These are phyloP conservation scores for Neofusicoccum cordaticola DNA, from an alignment of 2,329 filamentous ascomycete species.

Conservation along the genomic window DNA sequence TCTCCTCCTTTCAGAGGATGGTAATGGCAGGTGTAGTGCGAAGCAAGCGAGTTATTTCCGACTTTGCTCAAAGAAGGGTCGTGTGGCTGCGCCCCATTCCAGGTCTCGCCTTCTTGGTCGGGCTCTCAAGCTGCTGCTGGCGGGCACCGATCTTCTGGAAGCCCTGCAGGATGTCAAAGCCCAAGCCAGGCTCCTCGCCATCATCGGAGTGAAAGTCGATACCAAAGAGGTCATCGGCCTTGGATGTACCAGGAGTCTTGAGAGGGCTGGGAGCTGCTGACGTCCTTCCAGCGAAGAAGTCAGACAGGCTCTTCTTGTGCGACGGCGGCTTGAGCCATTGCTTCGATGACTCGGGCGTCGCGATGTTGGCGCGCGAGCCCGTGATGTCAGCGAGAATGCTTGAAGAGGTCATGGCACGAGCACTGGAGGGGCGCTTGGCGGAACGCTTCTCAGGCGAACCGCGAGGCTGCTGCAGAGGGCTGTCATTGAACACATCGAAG, in stretches of 20 bases:
- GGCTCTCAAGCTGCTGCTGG: constrained; percentile 13
- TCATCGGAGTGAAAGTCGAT: constrained; percentile 59
- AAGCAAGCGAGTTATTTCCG: neutral
- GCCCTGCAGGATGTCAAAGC: constrained; percentile 70
- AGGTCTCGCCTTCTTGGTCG: constrained; percentile 7
- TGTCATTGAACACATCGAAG: constrained; percentile 61
- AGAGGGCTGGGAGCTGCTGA: constrained; percentile 11
- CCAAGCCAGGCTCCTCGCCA: constrained; percentile 56
- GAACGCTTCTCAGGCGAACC: constrained; percentile 67
- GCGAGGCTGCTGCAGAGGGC: constrained; percentile 40
- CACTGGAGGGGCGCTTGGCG: constrained; percentile 58
- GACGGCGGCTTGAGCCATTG: constrained; percentile 45
- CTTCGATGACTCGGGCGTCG: constrained; percentile 45
- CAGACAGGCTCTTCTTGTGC: constrained; percentile 8
- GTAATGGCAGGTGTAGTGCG: neutral
- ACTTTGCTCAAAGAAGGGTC: constrained; percentile 4
- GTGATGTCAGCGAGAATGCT: constrained; percentile 62
- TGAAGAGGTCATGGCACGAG: constrained; percentile 61
- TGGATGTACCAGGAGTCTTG: constrained; percentile 10
- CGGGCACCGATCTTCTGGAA: constrained; percentile 68
- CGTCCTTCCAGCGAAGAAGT: constrained; percentile 17
- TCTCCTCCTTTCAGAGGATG: neutral
- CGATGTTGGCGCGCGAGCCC: constrained; percentile 52
- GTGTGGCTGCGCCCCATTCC: constrained; percentile 1
- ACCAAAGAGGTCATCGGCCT: constrained; percentile 52